Evolutionary conservation across 73 alveolate genomes (phyloP).

Genomic region (Paramecium caudatum): DNA sequence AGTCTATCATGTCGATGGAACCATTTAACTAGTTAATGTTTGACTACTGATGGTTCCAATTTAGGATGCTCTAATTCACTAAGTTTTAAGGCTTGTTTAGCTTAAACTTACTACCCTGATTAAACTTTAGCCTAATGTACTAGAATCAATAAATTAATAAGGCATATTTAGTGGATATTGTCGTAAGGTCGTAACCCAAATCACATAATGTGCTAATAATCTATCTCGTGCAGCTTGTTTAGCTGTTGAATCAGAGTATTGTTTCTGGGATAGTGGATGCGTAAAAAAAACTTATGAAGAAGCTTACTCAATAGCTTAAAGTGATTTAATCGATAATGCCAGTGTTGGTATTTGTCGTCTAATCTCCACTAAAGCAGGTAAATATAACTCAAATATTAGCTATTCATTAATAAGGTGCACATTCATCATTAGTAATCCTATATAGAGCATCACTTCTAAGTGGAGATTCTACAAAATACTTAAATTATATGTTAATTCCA

Average conservation of each 20-base stretch:
- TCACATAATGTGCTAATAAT: background rate
- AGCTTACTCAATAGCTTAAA: background rate
- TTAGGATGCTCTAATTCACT: constrained; percentile 8
- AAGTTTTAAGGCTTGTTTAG: background rate
- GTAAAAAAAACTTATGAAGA: background rate
- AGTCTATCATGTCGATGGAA: constrained; percentile 14
- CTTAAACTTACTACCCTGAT: constrained; percentile 41
- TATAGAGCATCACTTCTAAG: background rate
- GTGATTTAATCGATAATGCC: background rate
- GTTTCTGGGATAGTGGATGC: constrained; percentile 27
- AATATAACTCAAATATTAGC: background rate
- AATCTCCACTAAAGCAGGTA: background rate
- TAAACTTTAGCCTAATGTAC: constrained; percentile 4
- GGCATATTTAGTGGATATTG: constrained; percentile 56
- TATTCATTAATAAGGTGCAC: constrained; percentile 33
- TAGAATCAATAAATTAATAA: background rate
- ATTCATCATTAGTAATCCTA: background rate
- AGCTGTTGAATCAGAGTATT: background rate
- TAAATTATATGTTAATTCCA: background rate
- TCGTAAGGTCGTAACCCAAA: constrained; percentile 8
- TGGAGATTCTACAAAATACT: background rate
- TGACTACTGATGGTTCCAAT: background rate
- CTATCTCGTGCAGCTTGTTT: constrained; percentile 47
- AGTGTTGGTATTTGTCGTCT: constrained; percentile 42
- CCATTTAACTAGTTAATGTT: constrained; percentile 19